Evolutionary conservation across 1,139 yeast species (phyloP).

Genomic region (Yamadazyma membranifaciens): DNA sequence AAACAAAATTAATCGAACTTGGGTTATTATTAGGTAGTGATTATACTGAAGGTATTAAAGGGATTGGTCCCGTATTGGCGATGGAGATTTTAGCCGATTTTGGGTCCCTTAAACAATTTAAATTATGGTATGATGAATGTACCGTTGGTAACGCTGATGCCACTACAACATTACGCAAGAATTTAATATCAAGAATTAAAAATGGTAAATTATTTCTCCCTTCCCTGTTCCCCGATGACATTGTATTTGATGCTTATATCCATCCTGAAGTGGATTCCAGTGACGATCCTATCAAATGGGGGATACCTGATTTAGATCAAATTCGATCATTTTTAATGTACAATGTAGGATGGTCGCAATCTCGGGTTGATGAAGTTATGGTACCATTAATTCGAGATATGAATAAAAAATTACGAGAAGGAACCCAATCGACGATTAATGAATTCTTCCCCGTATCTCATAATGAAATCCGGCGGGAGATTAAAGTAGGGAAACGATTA

Average conservation of each 20-base stretch:
- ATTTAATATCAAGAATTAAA: slow-evolving; percentile 55
- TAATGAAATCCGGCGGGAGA: slow-evolving; percentile 42
- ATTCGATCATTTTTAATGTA: slow-evolving; percentile 67
- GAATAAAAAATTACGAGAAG: slow-evolving; percentile 56
- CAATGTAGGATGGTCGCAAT: slow-evolving; percentile 81
- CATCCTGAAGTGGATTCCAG: slow-evolving; percentile 85
- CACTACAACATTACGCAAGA: slow-evolving; percentile 36
- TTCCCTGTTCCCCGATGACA: slow-evolving; percentile 65
- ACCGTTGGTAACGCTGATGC: slow-evolving; percentile 19
- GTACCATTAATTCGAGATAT: slow-evolving; percentile 85
- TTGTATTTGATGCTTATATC: slow-evolving; percentile 70
- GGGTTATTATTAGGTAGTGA: slow-evolving; percentile 90
- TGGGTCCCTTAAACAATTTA: slow-evolving; percentile 37
- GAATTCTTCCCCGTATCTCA: slow-evolving; percentile 60
- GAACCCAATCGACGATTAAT: slow-evolving; percentile 54
- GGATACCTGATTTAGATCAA: slow-evolving; percentile 79
- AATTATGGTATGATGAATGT: slow-evolving; percentile 39
- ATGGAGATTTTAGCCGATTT: slow-evolving; percentile 93
- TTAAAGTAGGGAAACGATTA: slow-evolving; percentile 58
- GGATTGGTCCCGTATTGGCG: slow-evolving; percentile 91
- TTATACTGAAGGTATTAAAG: slow-evolving; percentile 87
- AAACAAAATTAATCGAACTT: slow-evolving; percentile 65
- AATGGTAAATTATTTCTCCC: slow-evolving; percentile 62
- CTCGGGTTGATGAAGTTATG: slow-evolving; percentile 76
- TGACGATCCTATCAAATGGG: slow-evolving; percentile 81